Conservation (phyloP, 139 green algal genomes). For the Chlorella sorokiniana region DNA sequence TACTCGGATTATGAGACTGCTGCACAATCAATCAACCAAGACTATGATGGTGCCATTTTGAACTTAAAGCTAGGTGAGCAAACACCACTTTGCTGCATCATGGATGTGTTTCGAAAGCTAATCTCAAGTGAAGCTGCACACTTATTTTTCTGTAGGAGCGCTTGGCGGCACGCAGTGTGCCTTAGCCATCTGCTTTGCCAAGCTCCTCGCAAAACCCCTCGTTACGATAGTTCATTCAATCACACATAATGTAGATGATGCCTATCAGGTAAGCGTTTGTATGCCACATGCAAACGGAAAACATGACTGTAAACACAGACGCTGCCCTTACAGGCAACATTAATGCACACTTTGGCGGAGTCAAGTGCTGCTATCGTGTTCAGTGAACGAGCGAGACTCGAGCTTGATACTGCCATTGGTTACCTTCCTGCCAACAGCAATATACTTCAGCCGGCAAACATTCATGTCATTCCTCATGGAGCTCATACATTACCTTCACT, state of each 20-base stretch:
- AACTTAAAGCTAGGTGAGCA: constrained; percentile 26
- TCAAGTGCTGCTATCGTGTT: constrained; percentile 10
- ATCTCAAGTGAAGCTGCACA: not conserved
- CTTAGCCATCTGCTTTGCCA: constrained; percentile 9
- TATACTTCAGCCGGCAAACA: not conserved
- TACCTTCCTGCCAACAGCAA: not conserved
- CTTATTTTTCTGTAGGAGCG: not conserved
- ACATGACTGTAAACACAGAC: no score
- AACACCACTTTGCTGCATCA: no score
- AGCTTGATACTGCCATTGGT: constrained; percentile 12
- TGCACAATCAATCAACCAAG: not conserved
- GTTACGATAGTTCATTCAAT: constrained; percentile 12
- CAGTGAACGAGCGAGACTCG: constrained; percentile 2
- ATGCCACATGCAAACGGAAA: not conserved
- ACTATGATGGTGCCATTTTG: not conserved
- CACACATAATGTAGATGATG: not conserved
- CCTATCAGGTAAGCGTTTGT: not conserved
- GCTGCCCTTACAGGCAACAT: not conserved
- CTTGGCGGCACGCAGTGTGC: constrained; percentile 1
- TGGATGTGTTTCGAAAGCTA: no score
- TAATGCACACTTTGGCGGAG: constrained; percentile 13
- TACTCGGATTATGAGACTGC: constrained; percentile 12
- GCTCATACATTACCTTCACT: not conserved
- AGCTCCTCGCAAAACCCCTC: constrained; percentile 11
- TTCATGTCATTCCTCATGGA: constrained; percentile 15